These are phyloP conservation scores for Polytrichum commune DNA, from an alignment of 225 moss, liverwort and hornwort species.

Conservation along the genomic window DNA sequence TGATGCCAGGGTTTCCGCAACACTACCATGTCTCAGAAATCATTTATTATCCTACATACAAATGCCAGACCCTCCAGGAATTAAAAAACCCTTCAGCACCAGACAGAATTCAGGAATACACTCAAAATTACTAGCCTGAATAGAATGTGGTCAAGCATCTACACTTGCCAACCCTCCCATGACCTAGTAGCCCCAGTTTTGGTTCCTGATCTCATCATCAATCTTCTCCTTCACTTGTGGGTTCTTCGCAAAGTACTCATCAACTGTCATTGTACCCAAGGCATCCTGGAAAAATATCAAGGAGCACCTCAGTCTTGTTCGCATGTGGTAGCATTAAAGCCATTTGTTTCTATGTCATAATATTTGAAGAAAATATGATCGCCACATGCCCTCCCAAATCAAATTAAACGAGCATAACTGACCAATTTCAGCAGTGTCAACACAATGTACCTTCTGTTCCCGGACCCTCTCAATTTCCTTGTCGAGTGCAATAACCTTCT, in stretches of 20 bases:
- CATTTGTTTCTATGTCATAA: no score
- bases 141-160: neutral
- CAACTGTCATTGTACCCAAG: slow-evolving; percentile 71
- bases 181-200: slow-evolving; percentile 67
- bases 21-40: neutral
- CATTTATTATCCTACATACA: slow-evolving; percentile 2
- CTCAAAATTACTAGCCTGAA: neutral
- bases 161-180: neutral
- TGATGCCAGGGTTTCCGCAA: neutral
- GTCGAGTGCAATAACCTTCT: slow-evolving; percentile 50
- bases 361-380: no score
- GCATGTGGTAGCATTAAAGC: no score
- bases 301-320: slow-evolving; percentile 3
- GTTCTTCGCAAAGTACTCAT: slow-evolving; percentile 82
- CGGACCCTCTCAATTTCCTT: slow-evolving; percentile 55
- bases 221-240: slow-evolving; percentile 89
- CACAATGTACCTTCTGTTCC: slow-evolving; percentile 63
- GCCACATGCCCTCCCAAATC: no score
- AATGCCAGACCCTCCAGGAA: neutral
- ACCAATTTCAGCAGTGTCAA: no score
- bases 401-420: no score
- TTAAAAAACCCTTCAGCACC: neutral
- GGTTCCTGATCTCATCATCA: slow-evolving; percentile 80
- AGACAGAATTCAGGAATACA: slow-evolving; percentile 2
- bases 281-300: slow-evolving; percentile 49